Evolutionary conservation across 441 rosid species (phyloP).

Genomic region (Mallotus japonicus): DNA sequence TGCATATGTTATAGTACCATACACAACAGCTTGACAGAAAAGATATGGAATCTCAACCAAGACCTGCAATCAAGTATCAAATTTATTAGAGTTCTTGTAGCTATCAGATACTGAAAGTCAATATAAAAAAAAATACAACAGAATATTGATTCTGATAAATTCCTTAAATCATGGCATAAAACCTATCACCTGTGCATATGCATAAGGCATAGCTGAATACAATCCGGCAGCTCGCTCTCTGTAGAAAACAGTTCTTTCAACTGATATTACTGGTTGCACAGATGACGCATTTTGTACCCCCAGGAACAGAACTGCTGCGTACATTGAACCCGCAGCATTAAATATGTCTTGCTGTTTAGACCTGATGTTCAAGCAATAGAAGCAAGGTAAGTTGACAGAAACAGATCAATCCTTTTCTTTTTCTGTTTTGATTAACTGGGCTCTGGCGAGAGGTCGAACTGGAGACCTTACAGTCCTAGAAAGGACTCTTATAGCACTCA

Average conservation of each 20-base stretch:
- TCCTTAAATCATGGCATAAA: not conserved
- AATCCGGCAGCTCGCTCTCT: constrained; percentile 74
- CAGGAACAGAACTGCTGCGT: constrained; percentile 55
- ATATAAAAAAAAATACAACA: not conserved
- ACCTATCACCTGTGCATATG: constrained; percentile 56
- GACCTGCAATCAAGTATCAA: constrained; percentile 34
- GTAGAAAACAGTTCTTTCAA: constrained; percentile 71
- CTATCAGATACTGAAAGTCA: not conserved
- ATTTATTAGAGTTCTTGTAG: no score
- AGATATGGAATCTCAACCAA: constrained; percentile 66
- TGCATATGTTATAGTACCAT: constrained; percentile 57
- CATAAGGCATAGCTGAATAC: constrained; percentile 75
- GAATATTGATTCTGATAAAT: not conserved
- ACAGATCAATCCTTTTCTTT: no score
- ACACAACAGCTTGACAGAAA: constrained; percentile 46
- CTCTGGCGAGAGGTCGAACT: no score
- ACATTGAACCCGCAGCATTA: constrained; percentile 67
- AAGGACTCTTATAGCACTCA: no score
- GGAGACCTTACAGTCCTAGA: no score
- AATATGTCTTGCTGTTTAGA: constrained; percentile 42
- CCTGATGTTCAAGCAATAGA: constrained; percentile 17
- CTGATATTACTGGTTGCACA: constrained; percentile 57
- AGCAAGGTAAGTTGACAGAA: no score
- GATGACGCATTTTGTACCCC: constrained; percentile 55
- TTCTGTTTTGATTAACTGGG: no score